Evolutionary conservation across 1,284 basidiomycete species (phyloP), one percentile per base, ranked within the genome.

Genomic region (Trichosporon ovoides): DNA sequence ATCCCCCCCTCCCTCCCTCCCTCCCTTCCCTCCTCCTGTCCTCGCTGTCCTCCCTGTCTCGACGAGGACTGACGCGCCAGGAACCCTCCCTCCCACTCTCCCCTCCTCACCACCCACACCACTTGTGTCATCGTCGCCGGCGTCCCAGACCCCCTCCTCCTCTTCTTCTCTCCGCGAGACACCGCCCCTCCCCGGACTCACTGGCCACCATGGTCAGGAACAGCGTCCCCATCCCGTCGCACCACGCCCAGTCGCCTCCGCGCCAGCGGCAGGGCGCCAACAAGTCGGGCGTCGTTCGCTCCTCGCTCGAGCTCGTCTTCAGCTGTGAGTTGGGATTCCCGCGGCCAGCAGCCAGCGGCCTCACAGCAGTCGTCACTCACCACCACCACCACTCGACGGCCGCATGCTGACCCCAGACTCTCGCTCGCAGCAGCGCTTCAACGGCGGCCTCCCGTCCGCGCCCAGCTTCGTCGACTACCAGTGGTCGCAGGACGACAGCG

Each of bases 241-340:
- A 51, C 18, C 38, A 22, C 40, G 28, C 22, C 28, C 24, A 20
- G 19, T 9, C 22, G 19, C 38, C 12, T n/a, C 28, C 13, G 38
- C 34, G 31, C 33, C 19, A 24, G 14, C 38, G 24, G 11, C 35
- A 33, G 19, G 52, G 55, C 20, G 38, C 36, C 7, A 49, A 50
- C 12, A 53, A 49, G 38, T 22, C 19, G 18, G 58, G 57, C 7
- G 68, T 77, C 18, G 57, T 77, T 40, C 70, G 73, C 54, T 74
- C 72, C 55, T 68, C 65, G 40, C 64, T 78, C 36, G 75, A 78
- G 46, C 64, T 78, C 36, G 75, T 75, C n/a, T 77, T 77, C 61
- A 73, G 71, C 62, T 77, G 76, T 77, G 53, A 63, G 74, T 70
- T 1, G 11, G 4, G 38, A 18, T 33, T 34, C 38, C 38, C 40